A percentile compares a stretch with the other conserved stretches of the same genome.
phyloP scores from a whole-genome alignment of 1,284 basidiomycete species.

The Mycosarcoma maydis region DNA sequence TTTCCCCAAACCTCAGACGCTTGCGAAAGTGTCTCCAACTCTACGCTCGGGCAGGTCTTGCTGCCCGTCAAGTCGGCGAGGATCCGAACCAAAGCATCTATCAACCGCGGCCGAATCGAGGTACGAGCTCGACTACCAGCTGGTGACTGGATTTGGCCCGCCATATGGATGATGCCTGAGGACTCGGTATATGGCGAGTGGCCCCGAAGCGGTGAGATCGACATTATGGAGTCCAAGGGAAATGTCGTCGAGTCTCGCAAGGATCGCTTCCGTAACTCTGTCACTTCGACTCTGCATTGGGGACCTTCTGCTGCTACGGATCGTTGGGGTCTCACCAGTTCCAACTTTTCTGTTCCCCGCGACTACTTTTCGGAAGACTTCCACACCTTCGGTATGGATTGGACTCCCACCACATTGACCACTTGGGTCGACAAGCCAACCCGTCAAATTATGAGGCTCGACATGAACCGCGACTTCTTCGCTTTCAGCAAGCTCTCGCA shows the following conservation, averaged over 20 bases:
- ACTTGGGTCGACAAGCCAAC: constrained; percentile 72
- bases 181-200: constrained; percentile 76
- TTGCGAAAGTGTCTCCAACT: constrained; percentile 70
- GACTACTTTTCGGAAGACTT: constrained; percentile 76
- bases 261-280: constrained; percentile 68
- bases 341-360: constrained; percentile 77
- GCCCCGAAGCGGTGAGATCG: constrained; percentile 80
- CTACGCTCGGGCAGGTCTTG: constrained; percentile 71
- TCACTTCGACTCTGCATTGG: constrained; percentile 24
- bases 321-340: constrained; percentile 26
- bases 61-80: constrained; percentile 83
- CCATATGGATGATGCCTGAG: constrained; percentile 84
- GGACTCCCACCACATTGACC: constrained; percentile 79
- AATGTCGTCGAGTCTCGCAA: constrained; percentile 73
- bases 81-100: constrained; percentile 76
- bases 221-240: constrained; percentile 76
- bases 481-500: constrained; percentile 76
- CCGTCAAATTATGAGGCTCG: constrained; percentile 72
- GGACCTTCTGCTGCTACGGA: constrained; percentile 21
- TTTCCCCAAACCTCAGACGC: constrained; percentile 69
- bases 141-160: constrained; percentile 80
- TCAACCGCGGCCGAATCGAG: constrained; percentile 83
- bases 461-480: constrained; percentile 74
- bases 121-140: constrained; percentile 81
- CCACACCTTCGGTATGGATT: constrained; percentile 83